phyloP scores from a whole-genome alignment of 2,329 filamentous ascomycete species.

The Aspergillus luchuensis region DNA sequence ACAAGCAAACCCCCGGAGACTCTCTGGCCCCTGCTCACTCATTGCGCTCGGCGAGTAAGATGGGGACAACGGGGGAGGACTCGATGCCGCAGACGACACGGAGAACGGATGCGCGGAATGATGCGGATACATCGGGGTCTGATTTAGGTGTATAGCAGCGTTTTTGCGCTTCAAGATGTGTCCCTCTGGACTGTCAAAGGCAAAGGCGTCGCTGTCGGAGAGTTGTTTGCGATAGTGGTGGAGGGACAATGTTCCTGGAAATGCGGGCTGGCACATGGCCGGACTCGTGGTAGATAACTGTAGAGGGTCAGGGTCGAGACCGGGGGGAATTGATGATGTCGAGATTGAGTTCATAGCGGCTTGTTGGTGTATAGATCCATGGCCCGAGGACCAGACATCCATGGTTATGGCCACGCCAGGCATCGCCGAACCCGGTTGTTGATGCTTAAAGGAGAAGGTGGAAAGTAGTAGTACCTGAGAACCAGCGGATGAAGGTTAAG shows the following conservation, averaged over 20 bases:
- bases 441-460: not conserved
- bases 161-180: conserved; percentile 38
- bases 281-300: conserved; percentile 12
- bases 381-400: conserved; percentile 11
- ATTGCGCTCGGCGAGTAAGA: conserved; percentile 39
- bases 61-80: conserved; percentile 40
- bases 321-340: conserved; percentile 5
- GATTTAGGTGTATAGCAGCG: conserved; percentile 36
- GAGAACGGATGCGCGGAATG: conserved; percentile 28
- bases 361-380: conserved; percentile 11
- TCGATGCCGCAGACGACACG: conserved; percentile 35
- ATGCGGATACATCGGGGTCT: conserved; percentile 20
- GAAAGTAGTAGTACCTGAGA: not conserved
- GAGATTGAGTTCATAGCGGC: conserved; percentile 5
- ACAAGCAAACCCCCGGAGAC: conserved; percentile 26
- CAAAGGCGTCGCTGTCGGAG: conserved; percentile 29
- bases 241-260: conserved; percentile 27
- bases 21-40: conserved; percentile 34
- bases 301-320: conserved; percentile 7
- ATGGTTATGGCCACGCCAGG: conserved; percentile 6
- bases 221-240: conserved; percentile 42
- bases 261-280: conserved; percentile 9
- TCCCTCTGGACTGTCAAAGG: conserved; percentile 28
- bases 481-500: not conserved
- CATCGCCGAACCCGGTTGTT: conserved; percentile 1